Evolutionary conservation across 768 basidiomycete species (phyloP), one percentile per base, ranked within the genome.

Genomic region (Leccinum subtestaceum): DNA sequence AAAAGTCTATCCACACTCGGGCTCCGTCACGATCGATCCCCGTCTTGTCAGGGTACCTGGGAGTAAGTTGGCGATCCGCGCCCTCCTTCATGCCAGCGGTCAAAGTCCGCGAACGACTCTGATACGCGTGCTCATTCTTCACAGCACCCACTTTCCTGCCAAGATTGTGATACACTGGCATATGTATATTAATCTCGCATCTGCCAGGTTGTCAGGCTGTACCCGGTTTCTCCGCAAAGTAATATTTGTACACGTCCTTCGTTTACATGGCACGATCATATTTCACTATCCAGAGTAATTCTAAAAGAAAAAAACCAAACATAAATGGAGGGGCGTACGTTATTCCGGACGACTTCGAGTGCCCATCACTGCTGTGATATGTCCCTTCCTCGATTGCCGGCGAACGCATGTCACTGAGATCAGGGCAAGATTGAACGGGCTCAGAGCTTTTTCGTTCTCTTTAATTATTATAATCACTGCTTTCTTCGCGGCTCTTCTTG

Each of bases 1-100:
- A 43, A 43, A 15, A 12, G 27, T 60, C 23, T 25, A 53, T 31
- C 12, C 63, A 29, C 23, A 45, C 52, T 46, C 5, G 3, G 36
- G n/a, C n/a, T 43, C 10, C 43, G n/a, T 19, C 49, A 48, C 53
- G 60, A 61, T 55, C 31, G 46, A 34, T 46, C 17, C 23, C 60
- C 40, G 5, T 11, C 10, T 36, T 38, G 15, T 43, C 56, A 62
- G 54, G 53, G 3, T n/a, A 7, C 40, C 49, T n/a, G 36, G 15
- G 43, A 40, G 34, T 47, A 53, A 55, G 52, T 63, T 59, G 60
- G 54, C 60, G 65, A 65, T 63, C 64, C 64, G 56, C 60, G 62
- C 43, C 21, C 48, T 45, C 51, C 29, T 50, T 52, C 29, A 23
- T 40, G 5, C 15, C 31, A 53, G 43, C 36, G n/a, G 9, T 13